Base-by-base conservation (phyloP, 441 rosid genomes). In the Erodium trifolium region DNA sequence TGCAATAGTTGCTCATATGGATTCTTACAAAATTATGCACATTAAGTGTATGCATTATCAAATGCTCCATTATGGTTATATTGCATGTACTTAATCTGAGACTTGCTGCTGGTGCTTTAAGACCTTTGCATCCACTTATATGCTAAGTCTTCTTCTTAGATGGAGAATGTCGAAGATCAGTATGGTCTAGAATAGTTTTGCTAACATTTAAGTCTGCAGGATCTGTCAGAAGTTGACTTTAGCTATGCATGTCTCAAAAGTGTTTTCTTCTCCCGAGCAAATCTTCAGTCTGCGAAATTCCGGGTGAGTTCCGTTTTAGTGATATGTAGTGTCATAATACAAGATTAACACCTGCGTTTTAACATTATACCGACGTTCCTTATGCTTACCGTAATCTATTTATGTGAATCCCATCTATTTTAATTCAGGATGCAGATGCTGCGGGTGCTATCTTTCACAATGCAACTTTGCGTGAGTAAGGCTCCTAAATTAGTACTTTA, bases 391-490 rank as follows among this genome's bases (percentile, higher is more conserved):
- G 13, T 68, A 4, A 29, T 68, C 29, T 23, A 10, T 64, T 64
- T 11, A 47, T 68, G 43, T 72, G 74, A 65, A 75, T 49, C 18
- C 64, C 45, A 7, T 66, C 19, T 45, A 31, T 73, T 65, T 45
- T 67, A 18, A 43, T 73, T 49, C 78, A 93, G 98, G 88, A 93
- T 79, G 97, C 78, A 23, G 93, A 89, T 82, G 96, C 89, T 51
- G 92, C 81, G 79, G 84, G 87, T 39, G 85, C 92, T 76, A 89
- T 82, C 70, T 93, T 93, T 80, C 93, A 88, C 78, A 91, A 89
- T 88, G 97, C 98, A 71, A 87, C 82, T 59, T 78, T 93, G 87
- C 89, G 95, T 3, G 97, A 93, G 96, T 93, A 91, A 85, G 97
- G 72, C 65, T 23, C 49, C 69, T 47, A n/a, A 65, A 70, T 16